These are phyloP conservation scores for Cordyceps fumosorosea DNA, from an alignment of 2,329 filamentous ascomycete species.

Conservation along the genomic window DNA sequence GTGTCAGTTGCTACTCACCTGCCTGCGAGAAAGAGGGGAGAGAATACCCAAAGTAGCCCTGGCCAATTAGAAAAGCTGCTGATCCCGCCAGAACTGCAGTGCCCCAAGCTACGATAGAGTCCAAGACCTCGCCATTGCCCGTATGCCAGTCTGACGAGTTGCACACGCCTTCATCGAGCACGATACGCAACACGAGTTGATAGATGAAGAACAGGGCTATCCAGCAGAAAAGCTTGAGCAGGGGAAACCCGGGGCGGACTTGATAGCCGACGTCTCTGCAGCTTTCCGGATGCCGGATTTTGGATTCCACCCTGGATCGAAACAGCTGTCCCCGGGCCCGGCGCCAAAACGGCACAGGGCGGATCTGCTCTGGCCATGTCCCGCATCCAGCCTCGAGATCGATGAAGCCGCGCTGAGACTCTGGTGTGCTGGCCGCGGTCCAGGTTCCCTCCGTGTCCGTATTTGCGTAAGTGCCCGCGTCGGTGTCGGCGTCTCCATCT, in stretches of 20 bases:
- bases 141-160: background rate
- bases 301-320: slow-evolving; percentile 19
- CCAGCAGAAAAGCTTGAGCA: background rate
- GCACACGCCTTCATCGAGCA: no score
- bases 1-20: background rate
- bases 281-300: slow-evolving; percentile 16
- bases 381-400: slow-evolving; percentile 7
- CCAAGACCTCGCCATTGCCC: background rate
- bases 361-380: background rate
- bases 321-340: background rate
- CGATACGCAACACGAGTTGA: background rate
- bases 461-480: no score
- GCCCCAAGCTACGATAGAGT: slow-evolving; percentile 7
- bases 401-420: background rate
- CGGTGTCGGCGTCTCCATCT: no score
- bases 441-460: no score
- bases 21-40: no score
- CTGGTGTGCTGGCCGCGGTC: no score
- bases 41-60: slow-evolving; percentile 19
- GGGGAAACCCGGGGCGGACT: background rate
- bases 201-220: background rate
- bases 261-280: slow-evolving; percentile 16
- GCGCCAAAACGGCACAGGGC: background rate
- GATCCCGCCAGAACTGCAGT: slow-evolving; percentile 12
- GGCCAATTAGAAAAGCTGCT: slow-evolving; percentile 17